These are phyloP conservation scores for Leishmania mexicana DNA, from an alignment of 208 protist species.

Conservation along the genomic window DNA sequence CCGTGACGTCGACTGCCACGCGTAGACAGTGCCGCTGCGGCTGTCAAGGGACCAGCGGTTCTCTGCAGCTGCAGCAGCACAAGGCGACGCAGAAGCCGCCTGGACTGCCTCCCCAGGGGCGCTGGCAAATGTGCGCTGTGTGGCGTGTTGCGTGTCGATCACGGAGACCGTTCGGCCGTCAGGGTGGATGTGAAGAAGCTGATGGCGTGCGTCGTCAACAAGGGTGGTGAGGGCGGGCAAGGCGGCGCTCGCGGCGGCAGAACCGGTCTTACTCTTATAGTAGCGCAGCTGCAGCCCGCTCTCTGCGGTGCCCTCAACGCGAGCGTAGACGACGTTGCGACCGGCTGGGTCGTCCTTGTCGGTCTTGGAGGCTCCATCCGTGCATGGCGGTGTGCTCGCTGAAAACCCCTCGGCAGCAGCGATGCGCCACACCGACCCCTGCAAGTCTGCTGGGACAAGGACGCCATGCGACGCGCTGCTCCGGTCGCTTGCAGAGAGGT, in stretches of 20 bases:
- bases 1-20: slow-evolving; percentile 32
- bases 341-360: slow-evolving; percentile 10
- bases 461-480: background rate
- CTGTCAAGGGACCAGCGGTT: slow-evolving; percentile 18
- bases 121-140: slow-evolving; percentile 16
- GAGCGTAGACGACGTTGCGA: slow-evolving; percentile 26
- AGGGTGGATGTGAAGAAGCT: slow-evolving; percentile 30
- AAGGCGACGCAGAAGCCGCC: background rate
- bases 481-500: background rate
- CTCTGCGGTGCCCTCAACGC: slow-evolving; percentile 20
- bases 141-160: slow-evolving; percentile 27
- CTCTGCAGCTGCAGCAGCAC: background rate
- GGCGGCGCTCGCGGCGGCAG: background rate
- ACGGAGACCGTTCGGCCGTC: slow-evolving; percentile 16
- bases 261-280: slow-evolving; percentile 9
- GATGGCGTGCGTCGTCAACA: slow-evolving; percentile 40
- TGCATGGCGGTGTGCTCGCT: background rate
- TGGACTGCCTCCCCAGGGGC: background rate
- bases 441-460: slow-evolving; percentile 15
- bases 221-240: slow-evolving; percentile 10
- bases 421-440: slow-evolving; percentile 20
- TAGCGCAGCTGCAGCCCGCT: slow-evolving; percentile 29
- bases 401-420: background rate
- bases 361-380: background rate
- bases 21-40: slow-evolving; percentile 28